Conservation (phyloP, 768 basidiomycete species). For the Flagelloscypha sp. region DNA sequence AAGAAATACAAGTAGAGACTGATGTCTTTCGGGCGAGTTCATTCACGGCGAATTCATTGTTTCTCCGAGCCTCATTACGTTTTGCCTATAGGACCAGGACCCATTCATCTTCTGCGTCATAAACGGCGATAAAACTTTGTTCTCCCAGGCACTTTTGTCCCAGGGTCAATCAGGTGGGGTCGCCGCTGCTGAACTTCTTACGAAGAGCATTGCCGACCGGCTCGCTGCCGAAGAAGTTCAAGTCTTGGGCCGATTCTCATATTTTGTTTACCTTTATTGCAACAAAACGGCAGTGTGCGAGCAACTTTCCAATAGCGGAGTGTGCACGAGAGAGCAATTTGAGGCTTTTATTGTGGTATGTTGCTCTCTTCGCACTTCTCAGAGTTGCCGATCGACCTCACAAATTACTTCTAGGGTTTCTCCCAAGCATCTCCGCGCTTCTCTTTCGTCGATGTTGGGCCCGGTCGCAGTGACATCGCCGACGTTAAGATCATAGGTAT, state of each 20-base stretch:
- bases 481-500: constrained; percentile 68
- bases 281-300: constrained; percentile 52
- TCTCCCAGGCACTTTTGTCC: constrained; percentile 46
- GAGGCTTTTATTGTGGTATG: constrained; percentile 54
- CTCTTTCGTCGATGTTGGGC: constrained; percentile 59
- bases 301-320: constrained; percentile 38
- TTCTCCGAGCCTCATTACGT: neutral
- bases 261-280: constrained; percentile 69
- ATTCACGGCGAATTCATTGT: no score
- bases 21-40: no score
- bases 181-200: constrained; percentile 53
- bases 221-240: constrained; percentile 54
- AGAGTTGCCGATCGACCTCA: constrained; percentile 2
- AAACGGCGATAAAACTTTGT: constrained; percentile 65
- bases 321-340: constrained; percentile 59
- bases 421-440: constrained; percentile 70
- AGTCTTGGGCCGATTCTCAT: constrained; percentile 56
- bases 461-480: constrained; percentile 48
- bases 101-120: constrained; percentile 69
- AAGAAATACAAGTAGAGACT: no score
- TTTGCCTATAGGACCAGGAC: constrained; percentile 41
- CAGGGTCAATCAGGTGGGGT: constrained; percentile 60
- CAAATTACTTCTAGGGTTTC: constrained; percentile 43
- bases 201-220: constrained; percentile 61
- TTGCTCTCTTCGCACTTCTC: neutral